Base-by-base conservation (phyloP, 306 rosid genomes). In the Ormosia semicastrata region DNA sequence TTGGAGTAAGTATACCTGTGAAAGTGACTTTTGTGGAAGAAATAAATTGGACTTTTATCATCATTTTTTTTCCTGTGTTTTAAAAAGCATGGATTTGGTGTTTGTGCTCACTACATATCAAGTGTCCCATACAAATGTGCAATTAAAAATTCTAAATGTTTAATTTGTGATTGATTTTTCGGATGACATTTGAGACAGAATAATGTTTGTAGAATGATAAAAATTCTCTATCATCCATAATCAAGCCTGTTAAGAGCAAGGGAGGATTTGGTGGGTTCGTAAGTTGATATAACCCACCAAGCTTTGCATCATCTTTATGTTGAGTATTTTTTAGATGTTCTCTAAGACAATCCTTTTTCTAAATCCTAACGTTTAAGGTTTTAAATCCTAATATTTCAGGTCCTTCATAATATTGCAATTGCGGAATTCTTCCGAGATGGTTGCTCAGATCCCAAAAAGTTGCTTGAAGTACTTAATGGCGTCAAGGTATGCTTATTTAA, bases 401-500 rank as follows among this genome's bases (percentile, higher is more conserved):
- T 94, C 78, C 88, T 88, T 82, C 99, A 96, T 86, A 96, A 96
- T 85, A 89, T 90, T 12, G 97, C 95, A 57, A 86, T 96, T 73
- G 92, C 97, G 2, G 97, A 96, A 71, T 94, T 85, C 87, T 90
- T 86, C 62, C 91, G 90, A 69, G 97, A 89, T 86, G 97, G 97
- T 71, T 96, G 95, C 78, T 92, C 95, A 66, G 95, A 90, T 89
- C 97, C 98, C 32, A 91, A 82, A 80, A 91, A 85, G 84, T 85
- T 96, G 87, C 97, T 96, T 75, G 95, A 91, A 82, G 91, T 87
- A 17, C 89, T 96, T 47, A 89, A 92, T 81, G 86, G 84, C 46
- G 90, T 92, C 67, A 96, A 94, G 98, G 99, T 94, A 85, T 75
- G 65, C 49, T 77, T 62, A 56, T 44, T 74, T 83, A n/a, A n/a